These are phyloP conservation scores for Xylaria nigripes DNA, from an alignment of 495 filamentous ascomycete species.

Conservation along the genomic window DNA sequence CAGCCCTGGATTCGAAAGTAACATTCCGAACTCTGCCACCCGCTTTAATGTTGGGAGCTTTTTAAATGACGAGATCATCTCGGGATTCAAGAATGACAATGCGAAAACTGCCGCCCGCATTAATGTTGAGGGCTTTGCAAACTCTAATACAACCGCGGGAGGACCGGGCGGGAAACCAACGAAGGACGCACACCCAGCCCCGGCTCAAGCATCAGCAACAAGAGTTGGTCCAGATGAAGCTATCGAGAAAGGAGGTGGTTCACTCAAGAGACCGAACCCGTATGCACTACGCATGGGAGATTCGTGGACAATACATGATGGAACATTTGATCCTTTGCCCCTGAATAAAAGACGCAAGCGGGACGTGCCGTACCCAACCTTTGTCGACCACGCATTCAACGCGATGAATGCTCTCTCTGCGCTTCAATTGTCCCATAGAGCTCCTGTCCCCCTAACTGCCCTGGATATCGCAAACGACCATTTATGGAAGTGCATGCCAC, in stretches of 20 bases:
- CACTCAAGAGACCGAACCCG: background rate
- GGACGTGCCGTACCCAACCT: slow-evolving; percentile 17
- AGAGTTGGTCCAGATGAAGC: background rate
- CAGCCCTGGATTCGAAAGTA: too few species aligned
- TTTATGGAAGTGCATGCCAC: slow-evolving; percentile 16
- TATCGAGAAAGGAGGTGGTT: background rate
- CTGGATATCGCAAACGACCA: slow-evolving; percentile 17
- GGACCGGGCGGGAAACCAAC: too few species aligned
- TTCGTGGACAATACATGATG: slow-evolving; percentile 21
- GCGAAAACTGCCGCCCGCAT: too few species aligned
- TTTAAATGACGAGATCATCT: too few species aligned
- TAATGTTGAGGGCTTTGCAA: too few species aligned
- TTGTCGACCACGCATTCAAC: background rate
- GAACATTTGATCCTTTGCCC: slow-evolving; percentile 15
- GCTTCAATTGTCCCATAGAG: slow-evolving; percentile 18
- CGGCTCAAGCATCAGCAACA: background rate
- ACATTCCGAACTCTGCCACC: too few species aligned
- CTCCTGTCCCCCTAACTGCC: slow-evolving; percentile 10
- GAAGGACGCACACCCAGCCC: too few species aligned
- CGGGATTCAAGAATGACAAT: too few species aligned
- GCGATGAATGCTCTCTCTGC: slow-evolving; percentile 16
- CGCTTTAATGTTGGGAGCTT: too few species aligned
- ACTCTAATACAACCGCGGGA: too few species aligned
- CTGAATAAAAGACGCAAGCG: slow-evolving; percentile 13
- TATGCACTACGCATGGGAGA: slow-evolving; percentile 12